Evolutionary conservation across 805 yeast genomes (phyloP).

Genomic region (Cyberlindnera mrakii): DNA sequence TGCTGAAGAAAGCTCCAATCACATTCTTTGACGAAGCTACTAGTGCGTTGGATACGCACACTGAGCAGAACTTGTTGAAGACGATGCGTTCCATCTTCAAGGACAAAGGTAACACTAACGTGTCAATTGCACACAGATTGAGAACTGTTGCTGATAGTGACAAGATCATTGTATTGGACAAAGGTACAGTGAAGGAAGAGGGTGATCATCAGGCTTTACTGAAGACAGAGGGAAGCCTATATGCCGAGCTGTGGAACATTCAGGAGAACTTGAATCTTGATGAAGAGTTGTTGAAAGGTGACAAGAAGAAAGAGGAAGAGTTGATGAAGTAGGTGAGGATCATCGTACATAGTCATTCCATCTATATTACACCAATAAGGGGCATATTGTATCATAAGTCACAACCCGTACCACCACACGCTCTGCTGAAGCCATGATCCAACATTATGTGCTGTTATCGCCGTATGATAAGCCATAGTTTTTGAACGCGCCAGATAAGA

Average conservation of each 20-base stretch:
- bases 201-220: conserved; percentile 74
- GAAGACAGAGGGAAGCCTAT: conserved; percentile 49
- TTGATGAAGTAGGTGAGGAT: background rate
- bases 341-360: background rate
- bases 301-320: conserved; percentile 1
- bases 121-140: conserved; percentile 89
- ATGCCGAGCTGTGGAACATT: conserved; percentile 81
- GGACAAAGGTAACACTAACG: conserved; percentile 59
- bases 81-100: conserved; percentile 67
- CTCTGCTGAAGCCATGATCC: no score
- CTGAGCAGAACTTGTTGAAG: conserved; percentile 76
- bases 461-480: no score
- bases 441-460: no score
- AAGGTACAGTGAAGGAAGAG: conserved; percentile 79
- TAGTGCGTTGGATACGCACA: conserved; percentile 92
- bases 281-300: conserved; percentile 28
- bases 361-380: no score
- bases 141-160: conserved; percentile 93
- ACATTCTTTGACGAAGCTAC: conserved; percentile 97
- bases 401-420: no score
- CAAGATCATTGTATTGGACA: conserved; percentile 78
- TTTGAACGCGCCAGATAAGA: no score
- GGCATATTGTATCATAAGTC: no score
- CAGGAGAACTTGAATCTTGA: conserved; percentile 71
- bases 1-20: conserved; percentile 80